Evolutionary conservation across 306 rosid species (phyloP), one percentile per base, ranked within the genome.

Genomic region (Mucuna pruriens): DNA sequence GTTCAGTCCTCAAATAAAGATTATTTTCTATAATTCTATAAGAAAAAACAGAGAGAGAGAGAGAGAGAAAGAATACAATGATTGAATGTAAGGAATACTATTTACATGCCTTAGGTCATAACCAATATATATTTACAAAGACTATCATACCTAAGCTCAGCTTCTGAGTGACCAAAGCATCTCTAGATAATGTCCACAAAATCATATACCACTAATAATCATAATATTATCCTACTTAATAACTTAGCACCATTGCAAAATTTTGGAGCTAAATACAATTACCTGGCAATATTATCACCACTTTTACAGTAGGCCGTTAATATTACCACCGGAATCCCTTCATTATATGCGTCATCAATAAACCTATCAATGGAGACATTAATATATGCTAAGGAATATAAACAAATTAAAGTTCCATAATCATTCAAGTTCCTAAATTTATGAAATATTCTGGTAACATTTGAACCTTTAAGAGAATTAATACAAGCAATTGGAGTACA

Each of bases 221-320:
- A 63, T 64, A 78, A 20, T 13, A 80, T 34, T 55, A 65, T 17
- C 54, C 45, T 76, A 40, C 46, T 48, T 45, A 54, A 60, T 62
- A 66, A 29, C 36, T n/a, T 62, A 54, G 61, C 52, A 60, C 26
- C 52, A 61, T 73, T 17, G 70, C 22, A 73, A 62, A 52, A 68
- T 33, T 69, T 22, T 82, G 78, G 63, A 74, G 63, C 49, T 48
- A 83, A 86, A 44, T 64, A 79, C 46, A 66, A 61, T 73, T 87
- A 95, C 97, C 99, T 86, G 8, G 86, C 87, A 84, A 91, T 76
- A 86, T 68, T 46, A 83, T 93, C 94, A 52, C 95, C 92, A 44
- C 82, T 90, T 86, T 87, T 90, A 86, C 86, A 62, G 86, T 91
- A 93, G 81, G 97, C 90, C 9, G 97, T 91, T 76, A 93, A 77